Percentiles rank a stretch among this genome's conserved stretches.
phyloP scores from a whole-genome alignment of 108 stramenopile genomes.

The Conticribra guillardii region DNA sequence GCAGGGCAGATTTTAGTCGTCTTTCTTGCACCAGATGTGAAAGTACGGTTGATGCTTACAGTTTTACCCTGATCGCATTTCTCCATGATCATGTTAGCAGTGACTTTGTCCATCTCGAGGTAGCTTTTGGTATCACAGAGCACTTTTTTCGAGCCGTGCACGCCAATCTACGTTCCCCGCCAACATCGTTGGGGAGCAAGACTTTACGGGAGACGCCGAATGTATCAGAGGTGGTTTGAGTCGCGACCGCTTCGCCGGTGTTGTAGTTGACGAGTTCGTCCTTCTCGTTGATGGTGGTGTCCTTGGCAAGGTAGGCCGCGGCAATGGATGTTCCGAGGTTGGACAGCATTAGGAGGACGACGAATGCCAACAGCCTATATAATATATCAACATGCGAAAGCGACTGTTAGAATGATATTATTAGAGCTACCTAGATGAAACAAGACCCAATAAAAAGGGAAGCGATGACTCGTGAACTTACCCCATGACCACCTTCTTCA shows the following conservation, averaged over 20 bases:
- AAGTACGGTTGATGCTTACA: constrained; percentile 15
- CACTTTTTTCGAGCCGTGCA: constrained; percentile 1
- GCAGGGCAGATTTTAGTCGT: constrained; percentile 6
- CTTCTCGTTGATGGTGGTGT: constrained; percentile 33
- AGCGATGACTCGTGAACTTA: no score
- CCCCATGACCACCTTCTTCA: no score
- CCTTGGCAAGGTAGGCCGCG: constrained; percentile 61
- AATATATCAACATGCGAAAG: no score
- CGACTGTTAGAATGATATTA: no score
- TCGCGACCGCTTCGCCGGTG: constrained; percentile 14
- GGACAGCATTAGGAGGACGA: constrained; percentile 46
- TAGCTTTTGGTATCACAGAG: constrained; percentile 18
- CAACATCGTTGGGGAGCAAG: constrained; percentile 3
- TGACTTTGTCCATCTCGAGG: constrained; percentile 3
- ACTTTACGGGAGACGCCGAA: constrained; percentile 7
- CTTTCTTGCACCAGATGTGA: constrained; percentile 6
- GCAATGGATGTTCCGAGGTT: constrained; percentile 63
- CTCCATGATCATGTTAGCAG: not conserved
- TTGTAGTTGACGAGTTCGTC: constrained; percentile 23
- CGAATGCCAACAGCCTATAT: constrained; percentile 31
- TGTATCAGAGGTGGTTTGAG: constrained; percentile 21
- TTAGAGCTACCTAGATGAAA: no score
- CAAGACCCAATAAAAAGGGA: no score
- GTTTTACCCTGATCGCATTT: constrained; percentile 19
- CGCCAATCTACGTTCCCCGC: not conserved